phyloP scores from a whole-genome alignment of 495 filamentous ascomycete genomes.

The Neurospora sp. region DNA sequence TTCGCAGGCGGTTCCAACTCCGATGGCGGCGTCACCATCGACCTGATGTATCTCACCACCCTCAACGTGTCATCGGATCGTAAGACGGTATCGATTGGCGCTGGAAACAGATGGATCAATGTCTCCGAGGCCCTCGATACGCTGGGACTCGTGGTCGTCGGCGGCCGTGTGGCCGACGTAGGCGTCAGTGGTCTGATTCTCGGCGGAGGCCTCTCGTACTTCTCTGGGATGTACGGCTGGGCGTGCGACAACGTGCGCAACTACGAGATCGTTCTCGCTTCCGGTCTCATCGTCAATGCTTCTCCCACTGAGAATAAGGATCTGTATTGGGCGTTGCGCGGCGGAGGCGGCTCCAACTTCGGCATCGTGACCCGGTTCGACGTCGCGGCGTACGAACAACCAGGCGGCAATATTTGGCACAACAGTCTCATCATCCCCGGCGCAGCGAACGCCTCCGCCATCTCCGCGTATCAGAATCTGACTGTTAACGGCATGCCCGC shows the following conservation, averaged over 20 bases:
- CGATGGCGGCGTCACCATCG: constrained; percentile 46
- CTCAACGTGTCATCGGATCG: constrained; percentile 25
- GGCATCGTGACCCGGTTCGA: constrained; percentile 41
- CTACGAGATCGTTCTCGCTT: constrained; percentile 39
- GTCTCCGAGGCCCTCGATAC: constrained; percentile 41
- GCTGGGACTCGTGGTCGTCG: constrained; percentile 37
- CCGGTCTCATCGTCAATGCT: constrained; percentile 36
- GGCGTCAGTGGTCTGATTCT: constrained; percentile 52
- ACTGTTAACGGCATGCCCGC: constrained; percentile 11
- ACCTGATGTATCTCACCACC: constrained; percentile 36
- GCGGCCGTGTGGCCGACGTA: constrained; percentile 44
- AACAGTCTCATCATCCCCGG: constrained; percentile 9
- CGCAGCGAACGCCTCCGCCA: constrained; percentile 9
- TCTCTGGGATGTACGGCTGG: constrained; percentile 16
- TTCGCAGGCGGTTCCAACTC: constrained; percentile 39
- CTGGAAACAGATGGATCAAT: constrained; percentile 42
- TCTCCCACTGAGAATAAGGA: constrained; percentile 32
- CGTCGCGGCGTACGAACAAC: constrained; percentile 16
- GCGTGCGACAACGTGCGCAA: constrained; percentile 32
- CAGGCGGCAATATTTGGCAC: constrained; percentile 16
- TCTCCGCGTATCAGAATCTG: constrained; percentile 14
- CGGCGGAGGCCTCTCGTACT: constrained; percentile 43
- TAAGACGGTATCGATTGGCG: constrained; percentile 28
- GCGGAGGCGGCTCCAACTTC: constrained; percentile 48
- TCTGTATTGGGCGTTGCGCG: constrained; percentile 49